Base-by-base conservation (phyloP, 768 basidiomycete species). In the Calocybe gangraenosa region DNA sequence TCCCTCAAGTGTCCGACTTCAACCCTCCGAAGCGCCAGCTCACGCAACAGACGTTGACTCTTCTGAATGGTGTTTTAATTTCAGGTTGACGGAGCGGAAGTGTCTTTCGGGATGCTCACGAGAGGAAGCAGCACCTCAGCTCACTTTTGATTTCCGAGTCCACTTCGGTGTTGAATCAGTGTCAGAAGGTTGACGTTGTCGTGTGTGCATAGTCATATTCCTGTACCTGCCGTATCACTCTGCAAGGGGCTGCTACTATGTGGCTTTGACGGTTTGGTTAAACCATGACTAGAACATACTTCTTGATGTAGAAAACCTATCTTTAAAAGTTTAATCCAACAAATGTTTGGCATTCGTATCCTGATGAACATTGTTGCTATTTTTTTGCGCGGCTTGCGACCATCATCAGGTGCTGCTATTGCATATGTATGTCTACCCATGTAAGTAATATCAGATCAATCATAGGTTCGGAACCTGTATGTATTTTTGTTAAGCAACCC, bases 51-150 rank as follows among this genome's bases (percentile, higher is more conserved):
- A 69, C 64, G 70, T 73, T 74, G 50, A 62, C 62, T 72, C 71
- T 59, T 72, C 73, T 77, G 70, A 61, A 44, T 78, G 79, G 69
- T 81, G 84, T 82, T 69, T 55, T n/a, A 50, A 63, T 73, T 84
- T 82, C 73, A 64, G 76, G 84, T 84, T 81, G 82, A 70, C 74
- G 82, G 84, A 86, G 84, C 82, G 81, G n/a, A 84, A 82, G 78
- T 61, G 69, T 71, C 65, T 65, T 55, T 59, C 47, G 59, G 63
- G 54, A 48, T 58, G 66, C 54, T 69, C 65, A 63, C 60, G 40
- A 73, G 68, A 73, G 49, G 37, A 50, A 73, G 71, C 63, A 49
- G 44, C 48, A 53, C 37, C 44, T 46, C 47, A 49, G 48, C 53
- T 58, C 49, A 51, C 52, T 50, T 48, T 65, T 48, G 50, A 57